These are phyloP conservation scores for Aspergillus ibericus DNA, from an alignment of 2,329 filamentous ascomycete genomes.

Conservation along the genomic window DNA sequence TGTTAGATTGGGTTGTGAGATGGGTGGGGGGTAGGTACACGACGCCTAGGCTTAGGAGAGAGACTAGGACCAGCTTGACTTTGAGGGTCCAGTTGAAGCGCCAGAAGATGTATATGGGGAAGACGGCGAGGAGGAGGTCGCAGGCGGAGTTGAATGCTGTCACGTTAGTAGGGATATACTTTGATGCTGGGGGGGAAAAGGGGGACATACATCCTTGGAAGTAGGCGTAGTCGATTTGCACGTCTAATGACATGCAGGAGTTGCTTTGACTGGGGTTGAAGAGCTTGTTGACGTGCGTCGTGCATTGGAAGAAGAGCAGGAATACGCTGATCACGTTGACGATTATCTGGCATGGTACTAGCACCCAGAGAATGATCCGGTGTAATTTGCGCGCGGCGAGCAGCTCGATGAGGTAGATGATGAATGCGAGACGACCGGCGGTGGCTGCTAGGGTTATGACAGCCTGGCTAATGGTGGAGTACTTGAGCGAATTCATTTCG, in stretches of 20 bases:
- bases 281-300: background rate
- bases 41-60: background rate
- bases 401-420: background rate
- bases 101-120: slow-evolving; percentile 3
- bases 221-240: slow-evolving; percentile 2
- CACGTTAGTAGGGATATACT: too few species aligned
- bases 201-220: background rate
- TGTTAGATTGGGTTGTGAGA: background rate
- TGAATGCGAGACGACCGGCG: background rate
- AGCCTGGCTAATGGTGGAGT: background rate
- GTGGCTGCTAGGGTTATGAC: background rate
- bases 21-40: background rate
- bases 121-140: background rate
- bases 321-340: background rate
- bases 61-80: background rate
- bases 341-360: background rate
- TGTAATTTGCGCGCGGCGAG: background rate
- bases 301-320: background rate
- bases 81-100: background rate
- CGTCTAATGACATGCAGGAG: background rate
- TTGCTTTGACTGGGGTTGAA: background rate
- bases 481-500: background rate
- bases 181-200: too few species aligned
- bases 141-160: background rate
- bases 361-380: background rate